phyloP scores from a whole-genome alignment of 129 eudicot genomes.

The Dittrichia graveolens region DNA sequence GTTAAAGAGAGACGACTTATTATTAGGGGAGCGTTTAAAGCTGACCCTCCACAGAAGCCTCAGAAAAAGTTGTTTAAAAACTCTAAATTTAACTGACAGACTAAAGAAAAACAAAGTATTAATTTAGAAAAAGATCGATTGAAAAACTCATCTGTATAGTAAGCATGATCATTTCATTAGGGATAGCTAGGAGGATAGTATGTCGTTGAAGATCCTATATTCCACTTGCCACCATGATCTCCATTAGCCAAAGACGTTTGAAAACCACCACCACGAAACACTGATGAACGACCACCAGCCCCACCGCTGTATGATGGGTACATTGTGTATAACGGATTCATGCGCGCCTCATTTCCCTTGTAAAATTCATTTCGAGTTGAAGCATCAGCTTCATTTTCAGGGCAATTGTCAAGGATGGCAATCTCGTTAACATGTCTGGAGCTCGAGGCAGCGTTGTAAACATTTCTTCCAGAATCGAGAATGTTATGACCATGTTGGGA shows the following conservation, averaged over 20 bases:
- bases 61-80: conserved; percentile 36
- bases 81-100: conserved; percentile 23
- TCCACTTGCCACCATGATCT: conserved; percentile 43
- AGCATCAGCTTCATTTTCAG: conserved; percentile 36
- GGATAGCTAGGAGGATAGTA: conserved; percentile 48
- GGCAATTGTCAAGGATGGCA: conserved; percentile 47
- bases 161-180: conserved; percentile 4
- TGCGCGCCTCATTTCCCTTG: conserved; percentile 29
- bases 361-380: conserved; percentile 23
- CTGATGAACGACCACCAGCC: conserved; percentile 27
- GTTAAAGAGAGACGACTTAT: conserved; percentile 26
- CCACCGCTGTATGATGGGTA: conserved; percentile 26
- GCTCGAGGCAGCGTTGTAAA: conserved; percentile 16
- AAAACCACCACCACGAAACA: conserved; percentile 37
- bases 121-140: conserved; percentile 13
- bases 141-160: conserved; percentile 44
- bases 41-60: conserved; percentile 33
- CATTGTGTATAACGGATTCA: conserved; percentile 30
- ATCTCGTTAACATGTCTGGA: conserved; percentile 43
- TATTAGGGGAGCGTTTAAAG: conserved; percentile 28
- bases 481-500: conserved; percentile 25
- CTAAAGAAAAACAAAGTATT: conserved; percentile 22
- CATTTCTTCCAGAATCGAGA: conserved; percentile 23
- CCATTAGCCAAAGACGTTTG: conserved; percentile 33
- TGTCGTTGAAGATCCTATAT: conserved; percentile 33